phyloP scores from a whole-genome alignment of 768 basidiomycete genomes.

The Sistotremastrum suecicum region DNA sequence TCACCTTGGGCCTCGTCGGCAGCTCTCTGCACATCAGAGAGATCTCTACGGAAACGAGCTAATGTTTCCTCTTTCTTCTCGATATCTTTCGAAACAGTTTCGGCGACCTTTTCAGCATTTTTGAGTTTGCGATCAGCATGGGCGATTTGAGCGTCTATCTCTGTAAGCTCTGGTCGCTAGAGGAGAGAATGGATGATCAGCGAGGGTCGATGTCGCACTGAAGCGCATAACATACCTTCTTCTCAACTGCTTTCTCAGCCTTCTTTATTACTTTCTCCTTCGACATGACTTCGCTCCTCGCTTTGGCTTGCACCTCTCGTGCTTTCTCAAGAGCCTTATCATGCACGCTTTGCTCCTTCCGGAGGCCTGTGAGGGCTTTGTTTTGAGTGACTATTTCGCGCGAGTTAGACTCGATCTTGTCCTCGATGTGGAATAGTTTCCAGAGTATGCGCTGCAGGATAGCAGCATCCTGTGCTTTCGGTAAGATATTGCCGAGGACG shows the following conservation, averaged over 20 bases:
- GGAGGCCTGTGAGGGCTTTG: slow-evolving; percentile 49
- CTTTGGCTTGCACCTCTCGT: slow-evolving; percentile 67
- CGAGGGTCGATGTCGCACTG: background rate
- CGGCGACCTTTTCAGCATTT: slow-evolving; percentile 49
- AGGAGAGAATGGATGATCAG: background rate
- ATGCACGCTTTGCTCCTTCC: slow-evolving; percentile 53
- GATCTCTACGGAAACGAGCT: slow-evolving; percentile 43
- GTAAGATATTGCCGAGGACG: background rate
- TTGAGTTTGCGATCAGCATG: slow-evolving; percentile 70
- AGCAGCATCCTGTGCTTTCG: slow-evolving; percentile 51
- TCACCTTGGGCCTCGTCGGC: slow-evolving; percentile 72
- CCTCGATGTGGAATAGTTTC: slow-evolving; percentile 82
- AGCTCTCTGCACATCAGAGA: slow-evolving; percentile 47
- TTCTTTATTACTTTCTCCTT: slow-evolving; percentile 83
- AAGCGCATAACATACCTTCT: slow-evolving; percentile 37
- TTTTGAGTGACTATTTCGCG: slow-evolving; percentile 60
- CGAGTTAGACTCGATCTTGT: slow-evolving; percentile 61
- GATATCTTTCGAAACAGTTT: slow-evolving; percentile 50
- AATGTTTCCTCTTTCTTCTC: slow-evolving; percentile 38
- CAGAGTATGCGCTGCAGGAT: slow-evolving; percentile 74
- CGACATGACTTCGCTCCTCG: slow-evolving; percentile 59
- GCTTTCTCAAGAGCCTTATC: slow-evolving; percentile 63
- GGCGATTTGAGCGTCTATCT: slow-evolving; percentile 74
- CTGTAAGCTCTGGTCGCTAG: slow-evolving; percentile 75
- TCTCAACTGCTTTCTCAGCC: slow-evolving; percentile 78